Base-by-base conservation (phyloP, 306 rosid species). In the Ammopiptanthus mongolicus region DNA sequence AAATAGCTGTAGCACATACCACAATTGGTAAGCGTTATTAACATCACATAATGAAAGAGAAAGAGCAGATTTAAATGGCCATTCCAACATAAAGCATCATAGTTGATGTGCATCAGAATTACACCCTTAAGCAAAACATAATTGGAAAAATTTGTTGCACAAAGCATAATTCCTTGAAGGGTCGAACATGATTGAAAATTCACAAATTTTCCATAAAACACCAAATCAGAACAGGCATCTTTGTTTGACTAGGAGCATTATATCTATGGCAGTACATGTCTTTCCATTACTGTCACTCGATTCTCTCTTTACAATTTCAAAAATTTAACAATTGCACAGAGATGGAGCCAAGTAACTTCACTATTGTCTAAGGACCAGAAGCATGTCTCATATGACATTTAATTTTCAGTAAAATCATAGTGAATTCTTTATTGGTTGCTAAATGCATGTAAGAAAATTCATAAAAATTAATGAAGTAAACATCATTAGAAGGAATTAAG, bases 1-100 rank as follows among this genome's bases (percentile, higher is more conserved):
- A 77, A 65, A 82, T 48, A 65, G 65, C 42, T 68, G 55, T 39
- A 44, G 70, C 74, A 76, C 39, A 70, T 42, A 72, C 63, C 57
- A 36, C 29, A 56, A 65, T 25, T 57, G 19, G 53, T 52, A 52
- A 52, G 48, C 0, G 65, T 46, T 61, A 52, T 52, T 65, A 62
- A 58, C 8, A 21, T 28, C 62, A 33, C 48, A 55, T 36, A 22
- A 75, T 52, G 59, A 70, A 70, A 46, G 13, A 12, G 59, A 70
- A 70, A 46, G 13, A 12, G 11, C 23, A 50, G n/a, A 70, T 71
- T 63, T 53, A 53, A 62, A 71, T 41, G 51, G 31, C 52, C 21
- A 29, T 48, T 60, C 44, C 73, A 71, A 52, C 73, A 71, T 53
- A 71, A 63, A 64, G 59, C n/a, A 63, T 8, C 23, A 39, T 63